A percentile compares a stretch with the other conserved stretches of the same genome.
Evolutionary conservation across 2,329 filamentous ascomycete species (phyloP).

Genomic region (Neonectria neomacrospora): DNA sequence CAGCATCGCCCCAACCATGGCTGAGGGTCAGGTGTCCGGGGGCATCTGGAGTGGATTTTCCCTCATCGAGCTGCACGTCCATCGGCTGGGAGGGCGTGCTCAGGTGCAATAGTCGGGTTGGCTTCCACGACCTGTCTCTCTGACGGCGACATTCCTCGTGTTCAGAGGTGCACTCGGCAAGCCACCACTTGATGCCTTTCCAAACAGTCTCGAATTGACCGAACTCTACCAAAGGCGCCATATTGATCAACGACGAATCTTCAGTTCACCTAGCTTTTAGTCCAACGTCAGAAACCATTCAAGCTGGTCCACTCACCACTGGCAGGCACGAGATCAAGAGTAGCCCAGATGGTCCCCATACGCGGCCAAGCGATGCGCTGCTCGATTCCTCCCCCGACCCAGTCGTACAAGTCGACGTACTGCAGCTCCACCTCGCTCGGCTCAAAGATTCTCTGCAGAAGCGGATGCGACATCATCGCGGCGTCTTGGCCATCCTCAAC

Average conservation of each 20-base stretch:
- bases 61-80: constrained; percentile 9
- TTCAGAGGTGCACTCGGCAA: not conserved
- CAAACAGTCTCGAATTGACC: constrained; percentile 9
- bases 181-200: constrained; percentile 16
- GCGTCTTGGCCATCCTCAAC: not conserved
- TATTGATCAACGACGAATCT: constrained; percentile 8
- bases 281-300: not conserved
- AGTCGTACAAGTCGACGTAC: not conserved
- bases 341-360: constrained; percentile 2
- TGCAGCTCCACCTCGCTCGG: constrained; percentile 12
- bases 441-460: not conserved
- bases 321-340: constrained; percentile 5
- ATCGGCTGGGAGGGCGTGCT: not conserved
- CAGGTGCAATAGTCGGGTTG: constrained; percentile 10
- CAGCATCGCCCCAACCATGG: not conserved
- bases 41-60: not conserved
- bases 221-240: not conserved
- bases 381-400: not conserved
- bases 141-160: constrained; percentile 4
- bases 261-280: not conserved
- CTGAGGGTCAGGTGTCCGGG: constrained; percentile 24
- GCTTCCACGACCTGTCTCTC: constrained; percentile 8
- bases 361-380: constrained; percentile 10
- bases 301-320: not conserved
- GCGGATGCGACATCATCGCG: constrained; percentile 3